These are phyloP conservation scores for Elongisporangium anandrum DNA, from an alignment of 352 stramenopile species.

Conservation along the genomic window DNA sequence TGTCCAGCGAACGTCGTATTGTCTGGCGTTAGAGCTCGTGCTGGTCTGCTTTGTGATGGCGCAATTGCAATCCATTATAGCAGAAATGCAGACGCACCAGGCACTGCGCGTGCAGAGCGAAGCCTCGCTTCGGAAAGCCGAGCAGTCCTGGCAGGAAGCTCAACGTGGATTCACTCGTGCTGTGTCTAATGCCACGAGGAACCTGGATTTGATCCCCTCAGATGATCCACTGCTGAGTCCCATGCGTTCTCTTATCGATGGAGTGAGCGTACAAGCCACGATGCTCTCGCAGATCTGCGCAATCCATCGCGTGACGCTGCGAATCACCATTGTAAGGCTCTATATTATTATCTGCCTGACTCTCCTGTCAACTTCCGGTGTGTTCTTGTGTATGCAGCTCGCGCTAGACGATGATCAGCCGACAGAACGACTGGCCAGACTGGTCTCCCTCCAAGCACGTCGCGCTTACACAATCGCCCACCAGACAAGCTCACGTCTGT, in stretches of 20 bases:
- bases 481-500: slow-evolving; percentile 5
- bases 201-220: background rate
- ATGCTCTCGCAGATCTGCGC: slow-evolving; percentile 19
- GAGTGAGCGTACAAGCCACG: background rate
- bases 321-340: slow-evolving; percentile 8
- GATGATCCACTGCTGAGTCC: background rate
- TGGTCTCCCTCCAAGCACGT: slow-evolving; percentile 29
- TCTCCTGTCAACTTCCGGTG: background rate
- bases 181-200: background rate
- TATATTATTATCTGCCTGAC: background rate
- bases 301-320: slow-evolving; percentile 18
- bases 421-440: slow-evolving; percentile 26
- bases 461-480: slow-evolving; percentile 23
- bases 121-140: slow-evolving; percentile 20
- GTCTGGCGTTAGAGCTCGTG: slow-evolving; percentile 26
- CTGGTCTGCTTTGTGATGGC: slow-evolving; percentile 31
- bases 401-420: slow-evolving; percentile 29
- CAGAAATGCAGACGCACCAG: slow-evolving; percentile 20
- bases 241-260: slow-evolving; percentile 9
- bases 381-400: slow-evolving; percentile 17
- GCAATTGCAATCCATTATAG: slow-evolving; percentile 26
- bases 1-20: slow-evolving; percentile 15
- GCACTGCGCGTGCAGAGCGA: slow-evolving; percentile 5
- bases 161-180: background rate
- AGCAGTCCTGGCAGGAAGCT: slow-evolving; percentile 23